phyloP scores from a whole-genome alignment of 441 rosid species.

The Adansonia gregorii region DNA sequence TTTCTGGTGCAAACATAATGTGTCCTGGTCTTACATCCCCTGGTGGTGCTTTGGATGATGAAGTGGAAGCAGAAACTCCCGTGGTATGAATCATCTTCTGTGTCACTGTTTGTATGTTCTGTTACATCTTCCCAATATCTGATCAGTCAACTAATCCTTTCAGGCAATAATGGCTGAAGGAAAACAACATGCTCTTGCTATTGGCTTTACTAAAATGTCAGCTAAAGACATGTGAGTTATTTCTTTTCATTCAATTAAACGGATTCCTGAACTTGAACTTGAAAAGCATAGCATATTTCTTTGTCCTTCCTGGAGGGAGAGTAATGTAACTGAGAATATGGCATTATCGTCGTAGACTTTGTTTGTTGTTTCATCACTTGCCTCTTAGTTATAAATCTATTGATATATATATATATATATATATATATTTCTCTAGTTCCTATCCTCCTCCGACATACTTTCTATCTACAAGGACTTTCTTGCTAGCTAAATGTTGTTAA shows the following conservation, averaged over 20 bases:
- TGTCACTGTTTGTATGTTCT: not conserved
- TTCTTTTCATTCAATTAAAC: not conserved
- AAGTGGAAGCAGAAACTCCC: conserved; percentile 88
- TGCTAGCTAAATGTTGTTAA: conserved; percentile 15
- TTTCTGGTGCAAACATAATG: conserved; percentile 98
- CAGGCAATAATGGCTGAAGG: conserved; percentile 99
- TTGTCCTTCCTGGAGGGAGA: not conserved
- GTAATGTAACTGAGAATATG: not conserved
- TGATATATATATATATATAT: no score
- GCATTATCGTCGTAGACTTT: not conserved
- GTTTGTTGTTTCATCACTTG: not conserved
- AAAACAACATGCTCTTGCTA: conserved; percentile 95
- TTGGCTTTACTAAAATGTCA: conserved; percentile 96
- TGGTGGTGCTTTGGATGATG: conserved; percentile 88
- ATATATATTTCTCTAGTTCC: not conserved
- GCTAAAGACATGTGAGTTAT: conserved; percentile 93
- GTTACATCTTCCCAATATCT: not conserved
- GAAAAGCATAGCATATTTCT: conserved; percentile 1
- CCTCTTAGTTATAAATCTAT: not conserved
- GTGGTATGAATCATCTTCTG: conserved; percentile 58
- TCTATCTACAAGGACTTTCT: not conserved
- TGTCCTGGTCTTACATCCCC: conserved; percentile 99
- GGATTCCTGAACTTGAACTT: not conserved
- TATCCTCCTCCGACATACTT: not conserved
- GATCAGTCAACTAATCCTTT: conserved; percentile 30